Percentiles rank a stretch among this genome's conserved stretches.
Conservation (phyloP, 73 alveolate species). For the Stentor coeruleus region DNA sequence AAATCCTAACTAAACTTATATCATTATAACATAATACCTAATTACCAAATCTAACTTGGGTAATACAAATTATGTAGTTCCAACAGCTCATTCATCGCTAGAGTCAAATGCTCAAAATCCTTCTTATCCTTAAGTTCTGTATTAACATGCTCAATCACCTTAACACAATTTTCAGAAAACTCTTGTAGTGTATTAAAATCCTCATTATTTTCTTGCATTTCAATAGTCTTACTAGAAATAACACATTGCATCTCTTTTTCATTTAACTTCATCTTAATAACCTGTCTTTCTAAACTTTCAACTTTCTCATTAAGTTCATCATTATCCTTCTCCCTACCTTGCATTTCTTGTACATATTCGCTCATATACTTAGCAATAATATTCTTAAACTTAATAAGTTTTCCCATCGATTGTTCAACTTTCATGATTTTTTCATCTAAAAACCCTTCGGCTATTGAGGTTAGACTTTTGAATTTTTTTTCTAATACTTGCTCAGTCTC, state of each 20-base stretch:
- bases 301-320: background rate
- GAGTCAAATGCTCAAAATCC: background rate
- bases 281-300: background rate
- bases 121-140: background rate
- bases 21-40: background rate
- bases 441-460: no score
- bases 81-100: background rate
- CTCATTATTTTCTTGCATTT: background rate
- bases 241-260: background rate
- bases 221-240: background rate
- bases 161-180: background rate
- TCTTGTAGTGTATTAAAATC: no score
- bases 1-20: background rate
- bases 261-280: background rate
- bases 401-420: no score
- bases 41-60: background rate
- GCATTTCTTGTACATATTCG: no score
- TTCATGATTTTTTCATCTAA: no score
- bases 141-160: background rate
- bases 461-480: no score
- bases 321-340: no score
- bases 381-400: no score
- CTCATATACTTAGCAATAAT: no score
- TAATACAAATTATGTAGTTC: no score
- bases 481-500: no score